Evolutionary conservation across 306 rosid genomes (phyloP).

Genomic region (Ziziphus jujuba): DNA sequence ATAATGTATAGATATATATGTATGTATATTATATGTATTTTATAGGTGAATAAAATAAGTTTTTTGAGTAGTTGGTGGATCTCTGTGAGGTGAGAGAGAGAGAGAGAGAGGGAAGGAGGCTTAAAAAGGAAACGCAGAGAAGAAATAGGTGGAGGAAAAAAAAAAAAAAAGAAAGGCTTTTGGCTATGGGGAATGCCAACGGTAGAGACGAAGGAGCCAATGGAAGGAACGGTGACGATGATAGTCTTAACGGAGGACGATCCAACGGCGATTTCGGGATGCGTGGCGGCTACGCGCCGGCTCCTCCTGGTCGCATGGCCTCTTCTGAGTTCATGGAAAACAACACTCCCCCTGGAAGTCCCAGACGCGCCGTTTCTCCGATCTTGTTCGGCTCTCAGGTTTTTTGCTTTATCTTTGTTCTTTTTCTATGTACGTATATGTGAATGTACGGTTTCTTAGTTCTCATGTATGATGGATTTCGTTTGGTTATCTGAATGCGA

Average conservation of each 20-base stretch:
- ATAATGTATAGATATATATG: too few species aligned
- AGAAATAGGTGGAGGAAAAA: background rate
- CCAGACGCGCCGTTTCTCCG: conserved; percentile 63
- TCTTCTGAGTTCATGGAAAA: conserved; percentile 69
- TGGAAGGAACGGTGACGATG: conserved; percentile 9
- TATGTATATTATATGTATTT: too few species aligned
- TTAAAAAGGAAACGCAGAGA: background rate
- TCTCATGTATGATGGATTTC: background rate
- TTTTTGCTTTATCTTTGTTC: background rate
- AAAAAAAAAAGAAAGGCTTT: too few species aligned
- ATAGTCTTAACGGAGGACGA: conserved; percentile 17
- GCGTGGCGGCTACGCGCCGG: conserved; percentile 36
- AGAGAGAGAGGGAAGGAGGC: background rate
- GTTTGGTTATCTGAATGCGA: background rate
- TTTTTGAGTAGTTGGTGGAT: background rate
- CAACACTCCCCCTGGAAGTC: conserved; percentile 74
- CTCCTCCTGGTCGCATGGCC: conserved; percentile 31
- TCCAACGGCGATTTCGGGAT: conserved; percentile 35
- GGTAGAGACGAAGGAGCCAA: conserved; percentile 29
- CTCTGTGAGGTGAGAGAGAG: too few species aligned
- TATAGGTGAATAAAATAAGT: too few species aligned
- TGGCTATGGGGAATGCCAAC: conserved; percentile 26
- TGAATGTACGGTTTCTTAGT: background rate
- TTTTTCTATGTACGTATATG: too few species aligned
- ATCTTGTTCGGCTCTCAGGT: conserved; percentile 87